Percentiles rank a stretch among this genome's conserved stretches.
Conservation (phyloP, 108 stramenopile genomes). For the Fragilariopsis cylindrus region DNA sequence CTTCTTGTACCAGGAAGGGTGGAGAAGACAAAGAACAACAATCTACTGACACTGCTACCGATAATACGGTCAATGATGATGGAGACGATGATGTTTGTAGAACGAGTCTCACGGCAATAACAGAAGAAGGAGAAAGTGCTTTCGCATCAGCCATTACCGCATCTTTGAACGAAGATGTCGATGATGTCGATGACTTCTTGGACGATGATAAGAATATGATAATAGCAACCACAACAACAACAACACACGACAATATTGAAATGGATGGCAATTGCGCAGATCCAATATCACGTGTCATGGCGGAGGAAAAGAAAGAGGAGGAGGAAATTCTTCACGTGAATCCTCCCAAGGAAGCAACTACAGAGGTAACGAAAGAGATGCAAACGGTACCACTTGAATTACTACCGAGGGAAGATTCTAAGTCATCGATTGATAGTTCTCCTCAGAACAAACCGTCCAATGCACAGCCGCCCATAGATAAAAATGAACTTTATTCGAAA, state of each 20-base stretch:
- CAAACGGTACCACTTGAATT: too few relatives aligned
- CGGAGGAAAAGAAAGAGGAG: too few relatives aligned
- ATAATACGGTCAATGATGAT: neutral
- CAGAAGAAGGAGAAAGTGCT: slow-evolving; percentile 19
- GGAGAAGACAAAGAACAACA: slow-evolving; percentile 17
- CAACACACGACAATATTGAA: neutral
- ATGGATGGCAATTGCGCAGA: too few relatives aligned
- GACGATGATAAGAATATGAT: too few relatives aligned
- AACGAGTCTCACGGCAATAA: slow-evolving; percentile 12
- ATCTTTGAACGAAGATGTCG: neutral
- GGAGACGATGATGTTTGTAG: neutral
- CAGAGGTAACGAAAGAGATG: too few relatives aligned
- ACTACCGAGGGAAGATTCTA: neutral
- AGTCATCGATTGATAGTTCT: neutral
- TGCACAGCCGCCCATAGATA: neutral
- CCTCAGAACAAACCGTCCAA: neutral
- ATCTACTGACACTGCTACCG: neutral
- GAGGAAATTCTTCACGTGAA: too few relatives aligned
- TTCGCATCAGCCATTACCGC: neutral
- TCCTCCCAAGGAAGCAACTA: too few relatives aligned
- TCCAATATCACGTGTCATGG: too few relatives aligned
- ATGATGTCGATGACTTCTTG: neutral
- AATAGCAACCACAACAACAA: neutral
- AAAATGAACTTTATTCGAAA: neutral
- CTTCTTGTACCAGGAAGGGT: neutral